Evolutionary conservation across 2,329 filamentous ascomycete genomes (phyloP), one percentile per base, ranked within the genome.

Genomic region (Myriosclerotinia scirpicola): DNA sequence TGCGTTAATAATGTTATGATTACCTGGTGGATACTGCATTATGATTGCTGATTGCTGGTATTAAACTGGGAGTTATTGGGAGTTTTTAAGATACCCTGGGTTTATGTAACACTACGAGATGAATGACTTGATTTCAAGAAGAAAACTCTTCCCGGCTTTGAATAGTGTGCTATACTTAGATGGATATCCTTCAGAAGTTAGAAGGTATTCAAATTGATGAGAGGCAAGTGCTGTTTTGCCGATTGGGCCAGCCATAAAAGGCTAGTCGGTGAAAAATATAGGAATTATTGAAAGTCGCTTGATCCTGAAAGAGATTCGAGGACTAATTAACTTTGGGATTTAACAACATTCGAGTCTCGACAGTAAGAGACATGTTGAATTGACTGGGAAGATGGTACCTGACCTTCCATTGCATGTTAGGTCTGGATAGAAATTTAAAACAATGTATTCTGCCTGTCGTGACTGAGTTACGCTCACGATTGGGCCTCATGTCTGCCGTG

Each of bases 1-100:
- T 77, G 38, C 67, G 75, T 58, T 77, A 64, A 75, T 40, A 34
- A 40, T 8, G 14, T 15, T 20, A 26, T 20, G 44, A 26, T 61
- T 14, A 26, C 44, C 36, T 50, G 34, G 15, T 46, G 8, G 12
- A 56, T 42, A 26, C 22, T 46, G 42, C 5, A 44, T 34, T 14
- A 34, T 11, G 8, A 46, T 34, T 44, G 55, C 5, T 11, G 8
- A 46, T 34, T 44, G 55, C 2, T 26, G 20, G n/a, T 61, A 20
- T 48, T 61, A 22, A 6, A 36, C 38, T 61, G n/a, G 58, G 44
- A 50, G 58, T 61, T 61, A 15, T 40, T 38, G 11, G 58, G 58
- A 61, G 58, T 50, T 48, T 5, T 26, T 20, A 26, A 61, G 58
- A 61, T 61, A 61, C 58, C 58, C 58, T 38, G 58, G 44, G 58